Percentiles rank a stretch among this genome's conserved stretches.
Evolutionary conservation across 176 grass and related monocot species (phyloP).

Genomic region (barley (Hordeum vulgare)): DNA sequence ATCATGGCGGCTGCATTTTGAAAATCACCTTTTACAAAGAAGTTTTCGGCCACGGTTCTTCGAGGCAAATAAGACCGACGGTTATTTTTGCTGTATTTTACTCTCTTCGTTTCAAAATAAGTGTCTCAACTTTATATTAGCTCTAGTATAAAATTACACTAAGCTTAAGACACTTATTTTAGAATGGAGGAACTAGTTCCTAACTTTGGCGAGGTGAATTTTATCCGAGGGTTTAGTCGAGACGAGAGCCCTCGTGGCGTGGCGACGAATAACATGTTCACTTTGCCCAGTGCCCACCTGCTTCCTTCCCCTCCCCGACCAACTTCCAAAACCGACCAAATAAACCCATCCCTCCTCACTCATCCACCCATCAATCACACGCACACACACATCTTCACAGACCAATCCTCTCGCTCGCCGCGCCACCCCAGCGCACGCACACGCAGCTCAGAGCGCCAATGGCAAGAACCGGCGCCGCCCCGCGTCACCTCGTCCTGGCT

Average conservation of each 20-base stretch:
- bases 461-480: background rate
- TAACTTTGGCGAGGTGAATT: background rate
- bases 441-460: background rate
- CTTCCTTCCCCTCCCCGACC: conserved; percentile 17
- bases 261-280: conserved; percentile 14
- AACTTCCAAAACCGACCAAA: conserved; percentile 4
- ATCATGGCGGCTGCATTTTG: no score
- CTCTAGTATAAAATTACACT: no score
- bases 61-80: no score
- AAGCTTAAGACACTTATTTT: no score
- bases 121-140: no score
- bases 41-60: no score
- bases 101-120: no score
- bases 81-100: no score
- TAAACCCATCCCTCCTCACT: background rate
- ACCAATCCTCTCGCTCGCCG: background rate
- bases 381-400: background rate
- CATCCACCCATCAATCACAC: background rate
- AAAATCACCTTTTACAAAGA: no score
- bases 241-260: background rate
- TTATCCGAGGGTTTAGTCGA: background rate
- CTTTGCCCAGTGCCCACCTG: background rate
- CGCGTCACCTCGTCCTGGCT: background rate
- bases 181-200: no score
- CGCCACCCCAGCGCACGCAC: background rate